Conservation (phyloP, 2,329 filamentous ascomycete genomes). For the Penicillium sp. region DNA sequence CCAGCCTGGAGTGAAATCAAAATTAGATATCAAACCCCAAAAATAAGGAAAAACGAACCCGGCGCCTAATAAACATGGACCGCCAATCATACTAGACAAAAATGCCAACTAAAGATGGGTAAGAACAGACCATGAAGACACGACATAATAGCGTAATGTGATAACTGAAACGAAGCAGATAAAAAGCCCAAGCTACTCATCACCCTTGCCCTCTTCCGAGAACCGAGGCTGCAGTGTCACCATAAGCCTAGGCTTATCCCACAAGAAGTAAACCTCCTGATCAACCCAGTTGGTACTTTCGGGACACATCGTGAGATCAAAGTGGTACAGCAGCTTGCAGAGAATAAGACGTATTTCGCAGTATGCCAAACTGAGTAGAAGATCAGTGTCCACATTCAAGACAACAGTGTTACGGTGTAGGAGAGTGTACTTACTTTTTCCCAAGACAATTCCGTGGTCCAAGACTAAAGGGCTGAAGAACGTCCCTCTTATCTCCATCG, state of each 20-base stretch:
- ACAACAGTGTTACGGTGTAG: neutral
- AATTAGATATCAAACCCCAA: neutral
- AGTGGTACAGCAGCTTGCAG: conserved; percentile 27
- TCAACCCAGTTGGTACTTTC: conserved; percentile 21
- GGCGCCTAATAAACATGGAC: neutral
- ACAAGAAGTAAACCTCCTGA: conserved; percentile 26
- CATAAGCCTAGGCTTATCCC: conserved; percentile 28
- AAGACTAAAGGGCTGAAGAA: conserved; percentile 35
- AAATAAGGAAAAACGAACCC: neutral
- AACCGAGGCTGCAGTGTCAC: conserved; percentile 15
- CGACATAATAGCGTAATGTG: neutral
- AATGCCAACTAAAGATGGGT: neutral
- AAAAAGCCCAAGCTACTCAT: neutral
- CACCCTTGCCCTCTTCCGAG: neutral
- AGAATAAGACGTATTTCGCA: conserved; percentile 28
- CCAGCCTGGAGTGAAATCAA: neutral
- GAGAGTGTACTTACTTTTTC: conserved; percentile 20
- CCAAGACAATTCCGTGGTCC: conserved; percentile 40
- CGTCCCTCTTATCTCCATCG: conserved; percentile 23
- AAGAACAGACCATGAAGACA: no score
- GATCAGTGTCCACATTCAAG: neutral
- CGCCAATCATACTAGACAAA: neutral
- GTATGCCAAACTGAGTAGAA: conserved; percentile 20
- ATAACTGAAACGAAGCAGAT: neutral
- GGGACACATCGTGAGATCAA: conserved; percentile 19